Base-by-base conservation (phyloP, 1,139 yeast species). In the Candida frijolesensis region DNA sequence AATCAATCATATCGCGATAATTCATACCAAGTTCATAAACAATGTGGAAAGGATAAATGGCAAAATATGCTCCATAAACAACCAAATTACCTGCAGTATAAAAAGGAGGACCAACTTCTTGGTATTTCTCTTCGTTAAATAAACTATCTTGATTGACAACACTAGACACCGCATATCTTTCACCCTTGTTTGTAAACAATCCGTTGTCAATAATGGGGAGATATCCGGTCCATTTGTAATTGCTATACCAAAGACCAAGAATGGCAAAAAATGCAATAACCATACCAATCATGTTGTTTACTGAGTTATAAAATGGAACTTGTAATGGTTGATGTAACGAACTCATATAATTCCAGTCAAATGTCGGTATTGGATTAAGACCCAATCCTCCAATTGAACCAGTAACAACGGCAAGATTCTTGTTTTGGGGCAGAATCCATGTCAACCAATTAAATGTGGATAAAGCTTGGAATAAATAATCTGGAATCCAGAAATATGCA, bases 71-170 rank as follows among this genome's bases (percentile, higher is more conserved):
- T 14, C 85, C 85, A 59, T 82, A 82, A 9, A 70, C 60, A 9
- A 82, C 80, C 47, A 81, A 60, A 57, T 76, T 78, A 2, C 81
- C 86, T 4, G 88, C 88, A 18, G 82, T 61, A 61, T 82, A 83
- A 57, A 72, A 83, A 15, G 88, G 87, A 1, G 83, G 82, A 1
- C 84, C 80, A 53, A 77, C 74, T 32, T 61, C 51, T 48, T 72
- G 65, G 54, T 78, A 78, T 54, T 72, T 74, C 14, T 48, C 60
- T 10, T 60, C 48, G 52, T 74, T 79, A 50, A 78, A 64, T 45
- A 68, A 60, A 44, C 71, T 71, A 14, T 61, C 53, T 7, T 65
- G 61, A 32, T 74, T 65, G 22, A 84, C 67, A 27, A 82, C 69
- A 32, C 66, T 59, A 25, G 67, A 60, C 27, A 82, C 81, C 19